Conservation (phyloP, 164 flowering plant genomes). For the Echeveria elegans region DNA sequence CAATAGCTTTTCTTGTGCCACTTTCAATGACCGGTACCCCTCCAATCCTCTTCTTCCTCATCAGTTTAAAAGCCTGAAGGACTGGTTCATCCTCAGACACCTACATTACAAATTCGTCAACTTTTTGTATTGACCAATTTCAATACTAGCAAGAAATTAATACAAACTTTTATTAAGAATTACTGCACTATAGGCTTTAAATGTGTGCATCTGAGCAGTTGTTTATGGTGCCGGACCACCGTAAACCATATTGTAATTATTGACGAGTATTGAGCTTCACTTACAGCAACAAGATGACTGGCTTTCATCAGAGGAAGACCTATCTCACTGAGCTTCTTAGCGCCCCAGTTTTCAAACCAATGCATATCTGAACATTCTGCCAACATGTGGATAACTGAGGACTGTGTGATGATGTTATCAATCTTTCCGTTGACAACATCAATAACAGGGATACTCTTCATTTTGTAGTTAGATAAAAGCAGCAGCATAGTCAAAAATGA, state of each 20-base stretch:
- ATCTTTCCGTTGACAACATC: slow-evolving; percentile 67
- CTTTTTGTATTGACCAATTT: not conserved
- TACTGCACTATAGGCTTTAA: not conserved
- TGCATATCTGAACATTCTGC: slow-evolving; percentile 90
- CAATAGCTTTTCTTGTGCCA: slow-evolving; percentile 55
- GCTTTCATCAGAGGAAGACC: slow-evolving; percentile 76
- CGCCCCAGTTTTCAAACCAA: slow-evolving; percentile 95
- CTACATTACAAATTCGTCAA: slow-evolving; percentile 22
- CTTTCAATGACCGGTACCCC: slow-evolving; percentile 74
- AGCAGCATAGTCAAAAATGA: slow-evolving; percentile 84
- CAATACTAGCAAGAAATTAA: not conserved
- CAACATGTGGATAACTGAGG: slow-evolving; percentile 91
- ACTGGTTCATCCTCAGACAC: slow-evolving; percentile 86
- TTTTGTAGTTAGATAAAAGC: slow-evolving; percentile 87
- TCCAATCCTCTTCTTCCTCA: slow-evolving; percentile 74
- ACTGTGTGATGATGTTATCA: slow-evolving; percentile 76
- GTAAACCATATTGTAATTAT: not conserved
- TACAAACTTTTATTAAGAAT: not conserved
- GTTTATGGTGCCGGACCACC: too few relatives aligned
- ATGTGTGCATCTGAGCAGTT: not conserved
- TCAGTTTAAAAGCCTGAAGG: slow-evolving; percentile 78
- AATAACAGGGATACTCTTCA: slow-evolving; percentile 95
- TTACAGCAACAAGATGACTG: slow-evolving; percentile 51
- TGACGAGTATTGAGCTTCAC: not conserved
- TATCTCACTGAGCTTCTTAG: slow-evolving; percentile 59